Conservation (phyloP, 78 protist species). For the Chrysochromulina tobinii region DNA sequence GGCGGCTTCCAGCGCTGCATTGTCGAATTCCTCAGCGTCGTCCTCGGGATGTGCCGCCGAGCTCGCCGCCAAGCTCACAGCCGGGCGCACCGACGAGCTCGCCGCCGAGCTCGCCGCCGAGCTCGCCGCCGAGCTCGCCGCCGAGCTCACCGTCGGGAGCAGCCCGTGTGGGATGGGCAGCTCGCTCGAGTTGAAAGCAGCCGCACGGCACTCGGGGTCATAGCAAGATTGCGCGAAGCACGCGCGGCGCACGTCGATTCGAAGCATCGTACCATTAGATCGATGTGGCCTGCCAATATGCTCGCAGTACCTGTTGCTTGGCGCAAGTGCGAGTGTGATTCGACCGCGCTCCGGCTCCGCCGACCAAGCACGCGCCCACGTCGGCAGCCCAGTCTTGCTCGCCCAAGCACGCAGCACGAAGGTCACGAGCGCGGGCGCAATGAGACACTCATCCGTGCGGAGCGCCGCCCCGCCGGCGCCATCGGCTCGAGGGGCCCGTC, state of each 20-base stretch:
- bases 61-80: no score
- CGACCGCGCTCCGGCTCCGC: neutral
- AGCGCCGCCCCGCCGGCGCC: no score
- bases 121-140: no score
- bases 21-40: no score
- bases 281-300: neutral
- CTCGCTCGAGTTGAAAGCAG: neutral
- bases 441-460: no score
- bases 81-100: no score
- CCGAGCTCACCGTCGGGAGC: no score
- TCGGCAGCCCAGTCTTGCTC: neutral
- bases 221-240: neutral
- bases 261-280: neutral
- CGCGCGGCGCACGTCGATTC: neutral
- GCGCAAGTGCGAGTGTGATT: neutral
- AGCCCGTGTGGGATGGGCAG: neutral
- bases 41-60: no score
- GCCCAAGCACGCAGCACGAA: neutral
- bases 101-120: no score
- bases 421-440: neutral
- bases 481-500: no score
- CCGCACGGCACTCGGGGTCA: neutral
- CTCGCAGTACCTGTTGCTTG: neutral
- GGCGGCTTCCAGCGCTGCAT: no score
- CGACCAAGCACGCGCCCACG: neutral